Base-by-base conservation (phyloP, 768 basidiomycete species). In the Gloeostereum incarnatum region DNA sequence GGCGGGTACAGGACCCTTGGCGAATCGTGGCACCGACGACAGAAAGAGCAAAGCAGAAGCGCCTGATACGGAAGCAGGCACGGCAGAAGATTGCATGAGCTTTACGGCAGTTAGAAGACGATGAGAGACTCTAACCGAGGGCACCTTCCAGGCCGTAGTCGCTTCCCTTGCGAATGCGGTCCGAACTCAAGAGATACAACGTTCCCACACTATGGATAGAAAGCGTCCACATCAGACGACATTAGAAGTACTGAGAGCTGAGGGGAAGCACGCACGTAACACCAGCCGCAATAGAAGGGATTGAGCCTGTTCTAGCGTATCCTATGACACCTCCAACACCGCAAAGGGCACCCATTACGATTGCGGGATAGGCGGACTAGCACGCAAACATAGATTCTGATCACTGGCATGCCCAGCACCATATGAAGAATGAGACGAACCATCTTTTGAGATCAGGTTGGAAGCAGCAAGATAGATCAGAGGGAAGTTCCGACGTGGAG, bases 211-310 rank as follows among this genome's bases (percentile, higher is more conserved):
- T 87, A n/a, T n/a, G n/a, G 65, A 57, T 84, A 91, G 33, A 88
- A 66, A n/a, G 73, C 61, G 43, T 87, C 88, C 32, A 91, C 85
- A 48, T 85, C 86, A 45, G 0, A 22, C 20, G 31, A 31, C 14
- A 36, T 45, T 42, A 24, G 11, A 18, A 10, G 21, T 18, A 21
- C 11, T 11, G 5, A 21, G 16, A 24, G 5, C 9, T 16, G 14
- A 35, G 16, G 21, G 10, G 4, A 25, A 21, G 47, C n/a, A n/a
- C 77, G 30, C 49, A 89, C 86, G 80, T 68, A 31, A 87, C 71
- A 26, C 88, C 88, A 41, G 88, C 88, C 14, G 90, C 75, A 29
- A 91, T 56, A 9, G 89, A 90, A 5, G 88, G 89, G 21, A 90
- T 63, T 22, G 86, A 90, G 17, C 79, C 73, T 43, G 79, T 84